These are phyloP conservation scores for Fusarium sp. DNA, from an alignment of 2,329 filamentous ascomycete species.

Conservation along the genomic window DNA sequence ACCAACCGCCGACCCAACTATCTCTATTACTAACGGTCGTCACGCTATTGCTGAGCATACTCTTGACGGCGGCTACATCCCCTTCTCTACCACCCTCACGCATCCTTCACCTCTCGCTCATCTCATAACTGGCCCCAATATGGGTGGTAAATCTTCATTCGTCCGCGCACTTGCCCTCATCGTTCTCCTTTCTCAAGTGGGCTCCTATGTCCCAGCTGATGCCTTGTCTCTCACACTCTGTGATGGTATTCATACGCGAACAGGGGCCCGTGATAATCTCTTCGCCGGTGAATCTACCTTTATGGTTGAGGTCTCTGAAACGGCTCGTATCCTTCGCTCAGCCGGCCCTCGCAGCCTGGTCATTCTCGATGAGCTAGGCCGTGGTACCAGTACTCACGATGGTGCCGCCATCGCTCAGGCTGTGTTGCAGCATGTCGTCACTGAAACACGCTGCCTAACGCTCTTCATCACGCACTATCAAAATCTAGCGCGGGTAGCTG, in stretches of 20 bases:
- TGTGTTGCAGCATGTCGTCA: conserved; percentile 86
- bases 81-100: conserved; percentile 83
- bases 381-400: conserved; percentile 94
- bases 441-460: conserved; percentile 79
- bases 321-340: conserved; percentile 87
- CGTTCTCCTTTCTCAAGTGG: conserved; percentile 92
- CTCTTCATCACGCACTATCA: conserved; percentile 99
- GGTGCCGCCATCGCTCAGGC: conserved; percentile 95
- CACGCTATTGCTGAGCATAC: conserved; percentile 97
- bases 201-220: conserved; percentile 89
- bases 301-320: conserved; percentile 97
- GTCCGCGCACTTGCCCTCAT: conserved; percentile 93
- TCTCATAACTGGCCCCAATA: conserved; percentile 96
- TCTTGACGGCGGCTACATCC: conserved; percentile 87
- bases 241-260: conserved; percentile 93
- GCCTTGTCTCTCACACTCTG: conserved; percentile 81
- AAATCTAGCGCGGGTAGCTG: conserved; percentile 77
- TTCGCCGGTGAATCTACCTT: conserved; percentile 95
- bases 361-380: conserved; percentile 92
- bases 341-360: conserved; percentile 87
- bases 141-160: conserved; percentile 99
- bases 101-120: conserved; percentile 76
- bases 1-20: conserved; percentile 71
- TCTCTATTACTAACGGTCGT: conserved; percentile 74
- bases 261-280: conserved; percentile 96